These are phyloP conservation scores for Sporothrix brasiliensis DNA, from an alignment of 2,329 filamentous ascomycete genomes.

Conservation along the genomic window DNA sequence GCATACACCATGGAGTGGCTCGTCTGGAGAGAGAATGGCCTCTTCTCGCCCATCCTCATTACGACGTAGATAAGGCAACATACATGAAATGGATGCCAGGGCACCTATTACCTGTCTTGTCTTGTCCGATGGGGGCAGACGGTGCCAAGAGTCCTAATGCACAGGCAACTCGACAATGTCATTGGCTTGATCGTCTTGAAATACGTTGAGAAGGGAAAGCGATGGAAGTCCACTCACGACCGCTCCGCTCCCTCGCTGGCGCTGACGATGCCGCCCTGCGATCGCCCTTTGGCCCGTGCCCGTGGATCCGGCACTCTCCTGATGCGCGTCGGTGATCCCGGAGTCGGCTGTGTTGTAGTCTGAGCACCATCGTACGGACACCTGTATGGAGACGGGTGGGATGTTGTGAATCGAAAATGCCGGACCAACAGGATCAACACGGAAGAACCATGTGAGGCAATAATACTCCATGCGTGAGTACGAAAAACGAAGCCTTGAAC, in stretches of 20 bases:
- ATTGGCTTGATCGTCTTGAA: slow-evolving; percentile 4
- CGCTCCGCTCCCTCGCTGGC: neutral
- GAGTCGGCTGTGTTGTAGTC: slow-evolving; percentile 13
- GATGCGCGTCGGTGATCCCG: slow-evolving; percentile 27
- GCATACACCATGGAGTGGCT: neutral
- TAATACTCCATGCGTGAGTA: neutral
- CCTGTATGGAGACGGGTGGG: neutral
- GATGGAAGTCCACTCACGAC: neutral
- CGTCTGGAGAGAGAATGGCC: neutral
- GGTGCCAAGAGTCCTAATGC: neutral
- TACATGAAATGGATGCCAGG: neutral
- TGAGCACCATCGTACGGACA: slow-evolving; percentile 2
- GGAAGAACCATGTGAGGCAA: neutral
- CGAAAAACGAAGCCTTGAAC: neutral
- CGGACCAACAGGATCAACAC: neutral
- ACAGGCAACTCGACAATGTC: neutral
- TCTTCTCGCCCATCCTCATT: slow-evolving; percentile 8
- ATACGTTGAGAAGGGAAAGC: neutral
- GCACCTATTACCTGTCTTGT: neutral
- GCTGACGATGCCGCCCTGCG: neutral
- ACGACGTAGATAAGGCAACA: slow-evolving; percentile 15
- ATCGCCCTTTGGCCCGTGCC: slow-evolving; percentile 2
- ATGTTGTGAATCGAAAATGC: neutral
- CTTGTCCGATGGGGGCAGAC: neutral
- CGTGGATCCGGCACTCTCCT: slow-evolving; percentile 24